These are phyloP conservation scores for Extremus antarcticus DNA, from an alignment of 495 filamentous ascomycete genomes.

Conservation along the genomic window DNA sequence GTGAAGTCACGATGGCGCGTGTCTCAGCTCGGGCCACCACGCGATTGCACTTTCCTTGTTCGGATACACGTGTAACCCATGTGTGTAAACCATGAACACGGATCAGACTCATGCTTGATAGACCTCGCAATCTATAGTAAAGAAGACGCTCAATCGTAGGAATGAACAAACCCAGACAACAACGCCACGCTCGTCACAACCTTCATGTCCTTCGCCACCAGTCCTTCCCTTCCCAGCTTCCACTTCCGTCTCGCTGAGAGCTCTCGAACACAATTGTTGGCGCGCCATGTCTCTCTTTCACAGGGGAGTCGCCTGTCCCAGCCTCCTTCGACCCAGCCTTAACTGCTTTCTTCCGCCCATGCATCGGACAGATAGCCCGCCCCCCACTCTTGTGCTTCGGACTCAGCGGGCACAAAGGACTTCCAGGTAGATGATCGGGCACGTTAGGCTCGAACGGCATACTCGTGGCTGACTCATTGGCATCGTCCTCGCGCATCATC, in stretches of 20 bases:
- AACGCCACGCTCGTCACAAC: neutral
- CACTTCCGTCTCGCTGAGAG: neutral
- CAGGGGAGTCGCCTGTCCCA: neutral
- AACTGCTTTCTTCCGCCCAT: slow-evolving; percentile 23
- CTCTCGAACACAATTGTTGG: slow-evolving; percentile 9
- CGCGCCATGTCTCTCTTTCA: neutral
- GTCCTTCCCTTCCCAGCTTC: neutral
- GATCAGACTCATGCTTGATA: neutral
- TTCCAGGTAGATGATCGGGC: slow-evolving; percentile 54
- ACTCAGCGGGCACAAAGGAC: slow-evolving; percentile 53
- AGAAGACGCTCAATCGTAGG: no score
- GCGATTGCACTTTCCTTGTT: neutral
- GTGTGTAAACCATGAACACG: neutral
- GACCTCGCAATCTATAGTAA: no score
- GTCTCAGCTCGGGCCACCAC: no score
- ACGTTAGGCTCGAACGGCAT: slow-evolving; percentile 42
- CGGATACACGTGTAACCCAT: neutral
- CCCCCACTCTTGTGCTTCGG: slow-evolving; percentile 42
- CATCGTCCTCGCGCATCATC: neutral
- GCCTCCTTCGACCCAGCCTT: neutral
- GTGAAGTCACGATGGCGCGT: neutral
- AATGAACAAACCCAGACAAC: no score
- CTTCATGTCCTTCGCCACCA: neutral
- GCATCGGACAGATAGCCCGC: slow-evolving; percentile 43
- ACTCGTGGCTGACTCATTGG: neutral